Percentiles rank a stretch among this genome's conserved stretches.
Evolutionary conservation across 225 moss, liverwort and hornwort species (phyloP).

Genomic region (Physcomitrium patens): DNA sequence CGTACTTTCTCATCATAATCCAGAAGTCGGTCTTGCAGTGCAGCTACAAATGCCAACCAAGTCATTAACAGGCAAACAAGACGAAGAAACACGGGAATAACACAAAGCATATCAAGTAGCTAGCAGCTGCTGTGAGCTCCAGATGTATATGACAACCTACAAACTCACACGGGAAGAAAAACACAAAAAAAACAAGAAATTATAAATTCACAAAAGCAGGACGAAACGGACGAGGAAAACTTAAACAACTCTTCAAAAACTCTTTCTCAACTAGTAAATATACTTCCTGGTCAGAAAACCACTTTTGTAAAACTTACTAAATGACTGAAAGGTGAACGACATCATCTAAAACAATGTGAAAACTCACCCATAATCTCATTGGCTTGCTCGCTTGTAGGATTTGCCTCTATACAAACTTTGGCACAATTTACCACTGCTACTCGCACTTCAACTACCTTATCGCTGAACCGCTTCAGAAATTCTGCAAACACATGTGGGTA

Average conservation of each 20-base stretch:
- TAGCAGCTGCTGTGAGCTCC: not conserved
- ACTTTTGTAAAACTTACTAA: not conserved
- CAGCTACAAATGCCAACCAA: conserved; percentile 52
- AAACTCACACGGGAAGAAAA: not conserved
- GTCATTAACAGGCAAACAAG: not conserved
- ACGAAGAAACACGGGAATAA: not conserved
- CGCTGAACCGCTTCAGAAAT: conserved; percentile 80
- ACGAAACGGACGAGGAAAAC: conserved; percentile 1
- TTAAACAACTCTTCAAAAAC: not conserved
- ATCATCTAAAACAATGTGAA: not conserved
- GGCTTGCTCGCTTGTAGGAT: conserved; percentile 73
- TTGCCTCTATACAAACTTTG: conserved; percentile 71
- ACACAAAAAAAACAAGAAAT: conserved; percentile 11
- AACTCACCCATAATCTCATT: conserved; percentile 74
- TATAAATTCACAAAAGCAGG: not conserved
- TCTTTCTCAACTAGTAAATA: not conserved
- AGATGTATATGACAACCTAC: not conserved
- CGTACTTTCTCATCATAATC: conserved; percentile 89
- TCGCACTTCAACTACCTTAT: conserved; percentile 71
- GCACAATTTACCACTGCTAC: conserved; percentile 77
- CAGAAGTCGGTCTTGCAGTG: conserved; percentile 69
- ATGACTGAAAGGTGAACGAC: not conserved
- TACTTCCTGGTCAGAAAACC: not conserved
- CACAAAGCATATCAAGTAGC: not conserved
- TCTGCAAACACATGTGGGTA: conserved; percentile 83